A percentile compares a stretch with the other conserved stretches of the same genome.
Conservation (phyloP, 2,329 filamentous ascomycete genomes). For the Paecilomyces formosus region DNA sequence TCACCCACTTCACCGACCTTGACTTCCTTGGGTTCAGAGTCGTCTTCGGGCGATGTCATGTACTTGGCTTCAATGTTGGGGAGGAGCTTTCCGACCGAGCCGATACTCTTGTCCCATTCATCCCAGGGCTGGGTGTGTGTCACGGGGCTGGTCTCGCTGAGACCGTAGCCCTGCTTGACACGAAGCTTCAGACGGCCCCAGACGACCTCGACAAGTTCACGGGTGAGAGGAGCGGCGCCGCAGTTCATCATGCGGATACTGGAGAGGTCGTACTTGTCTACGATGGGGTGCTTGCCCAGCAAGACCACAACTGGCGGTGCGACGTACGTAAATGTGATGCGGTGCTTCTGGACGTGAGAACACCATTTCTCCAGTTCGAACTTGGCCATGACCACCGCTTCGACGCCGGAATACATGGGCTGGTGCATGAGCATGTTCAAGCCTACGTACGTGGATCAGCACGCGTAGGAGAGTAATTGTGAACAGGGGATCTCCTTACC, state of each 20-base stretch:
- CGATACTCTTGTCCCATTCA: constrained; percentile 69
- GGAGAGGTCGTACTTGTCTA: constrained; percentile 73
- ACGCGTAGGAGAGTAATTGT: neutral
- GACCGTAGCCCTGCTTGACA: constrained; percentile 87
- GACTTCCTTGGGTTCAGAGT: constrained; percentile 46
- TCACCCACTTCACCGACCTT: constrained; percentile 59
- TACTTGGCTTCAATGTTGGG: constrained; percentile 78
- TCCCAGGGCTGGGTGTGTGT: constrained; percentile 67
- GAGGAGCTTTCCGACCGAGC: constrained; percentile 68
- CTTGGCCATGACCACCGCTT: constrained; percentile 64
- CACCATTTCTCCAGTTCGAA: constrained; percentile 81
- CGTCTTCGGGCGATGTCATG: constrained; percentile 54
- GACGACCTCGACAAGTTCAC: constrained; percentile 69
- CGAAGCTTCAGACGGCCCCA: constrained; percentile 67
- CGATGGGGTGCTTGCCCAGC: constrained; percentile 69
- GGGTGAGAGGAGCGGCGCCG: constrained; percentile 76
- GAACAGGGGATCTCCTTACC: constrained; percentile 41
- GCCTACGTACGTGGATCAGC: constrained; percentile 34
- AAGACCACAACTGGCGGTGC: constrained; percentile 78
- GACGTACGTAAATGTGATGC: constrained; percentile 71
- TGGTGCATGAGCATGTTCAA: constrained; percentile 67
- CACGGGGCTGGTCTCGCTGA: constrained; percentile 78
- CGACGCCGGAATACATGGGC: constrained; percentile 57
- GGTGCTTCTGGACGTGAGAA: constrained; percentile 63
- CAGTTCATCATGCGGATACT: constrained; percentile 77